These are phyloP conservation scores for Balansia obtecta DNA, from an alignment of 2,329 filamentous ascomycete genomes.

Conservation along the genomic window DNA sequence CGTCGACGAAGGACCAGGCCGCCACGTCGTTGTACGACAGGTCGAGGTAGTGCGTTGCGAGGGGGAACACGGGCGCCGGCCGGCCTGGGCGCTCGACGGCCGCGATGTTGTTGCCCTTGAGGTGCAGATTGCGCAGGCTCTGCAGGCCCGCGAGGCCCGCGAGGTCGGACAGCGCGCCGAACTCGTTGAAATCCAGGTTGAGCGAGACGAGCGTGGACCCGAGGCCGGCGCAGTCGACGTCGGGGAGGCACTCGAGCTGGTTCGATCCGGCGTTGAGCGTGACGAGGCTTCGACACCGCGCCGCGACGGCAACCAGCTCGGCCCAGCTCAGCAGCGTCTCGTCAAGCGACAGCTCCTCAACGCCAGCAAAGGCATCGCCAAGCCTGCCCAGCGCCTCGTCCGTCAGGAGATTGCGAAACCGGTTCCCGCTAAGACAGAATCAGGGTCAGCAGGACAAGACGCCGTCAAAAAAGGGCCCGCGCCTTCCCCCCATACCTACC, in stretches of 20 bases:
- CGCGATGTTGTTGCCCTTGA: slow-evolving; percentile 67
- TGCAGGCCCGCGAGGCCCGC: slow-evolving; percentile 36
- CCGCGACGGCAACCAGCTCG: slow-evolving; percentile 42
- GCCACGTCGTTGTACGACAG: slow-evolving; percentile 59
- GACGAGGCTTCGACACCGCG: slow-evolving; percentile 39
- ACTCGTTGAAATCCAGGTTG: slow-evolving; percentile 60
- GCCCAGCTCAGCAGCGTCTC: slow-evolving; percentile 56
- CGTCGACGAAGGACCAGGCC: slow-evolving; percentile 63
- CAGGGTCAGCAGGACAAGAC: background rate
- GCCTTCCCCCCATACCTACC: too few relatives aligned
- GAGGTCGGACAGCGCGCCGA: slow-evolving; percentile 47
- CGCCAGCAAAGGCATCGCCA: slow-evolving; percentile 31
- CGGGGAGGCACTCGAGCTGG: slow-evolving; percentile 39
- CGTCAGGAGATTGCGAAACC: slow-evolving; percentile 38
- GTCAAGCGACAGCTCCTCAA: slow-evolving; percentile 52
- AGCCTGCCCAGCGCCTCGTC: slow-evolving; percentile 19
- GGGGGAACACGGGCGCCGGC: slow-evolving; percentile 34
- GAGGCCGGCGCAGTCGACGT: slow-evolving; percentile 26
- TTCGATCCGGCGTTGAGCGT: slow-evolving; percentile 45
- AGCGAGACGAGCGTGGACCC: slow-evolving; percentile 45
- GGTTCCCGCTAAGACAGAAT: slow-evolving; percentile 54
- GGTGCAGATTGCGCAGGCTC: slow-evolving; percentile 46
- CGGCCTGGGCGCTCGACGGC: slow-evolving; percentile 19
- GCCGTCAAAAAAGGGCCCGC: too few relatives aligned
- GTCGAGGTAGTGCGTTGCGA: slow-evolving; percentile 51